phyloP scores from a whole-genome alignment of 2,329 filamentous ascomycete species.

The Colletotrichum sp. region DNA sequence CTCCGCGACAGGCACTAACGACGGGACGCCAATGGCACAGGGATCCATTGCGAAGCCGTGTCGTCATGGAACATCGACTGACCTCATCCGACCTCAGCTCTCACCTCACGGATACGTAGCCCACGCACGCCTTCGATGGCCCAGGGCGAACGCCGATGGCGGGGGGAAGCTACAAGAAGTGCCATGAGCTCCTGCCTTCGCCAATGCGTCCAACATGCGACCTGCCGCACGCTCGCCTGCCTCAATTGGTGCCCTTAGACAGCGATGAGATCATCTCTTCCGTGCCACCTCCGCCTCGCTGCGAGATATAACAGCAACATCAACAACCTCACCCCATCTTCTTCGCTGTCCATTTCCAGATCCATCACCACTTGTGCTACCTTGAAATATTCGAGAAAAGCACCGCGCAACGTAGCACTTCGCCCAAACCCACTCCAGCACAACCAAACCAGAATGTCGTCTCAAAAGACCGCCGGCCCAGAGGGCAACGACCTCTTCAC shows the following conservation, averaged over 20 bases:
- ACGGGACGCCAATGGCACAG: not conserved
- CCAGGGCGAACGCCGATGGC: not conserved
- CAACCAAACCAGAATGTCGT: constrained; percentile 7
- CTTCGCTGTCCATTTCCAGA: not conserved
- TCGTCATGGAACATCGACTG: constrained; percentile 19
- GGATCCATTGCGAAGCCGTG: not conserved
- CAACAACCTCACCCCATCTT: not conserved
- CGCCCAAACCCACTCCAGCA: not conserved
- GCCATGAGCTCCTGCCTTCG: not conserved
- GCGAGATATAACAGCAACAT: not conserved
- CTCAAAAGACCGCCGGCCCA: constrained; percentile 20
- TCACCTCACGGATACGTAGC: not conserved
- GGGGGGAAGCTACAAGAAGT: not conserved
- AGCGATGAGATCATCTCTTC: constrained; percentile 8
- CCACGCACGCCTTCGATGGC: not conserved
- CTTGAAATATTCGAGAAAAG: not conserved
- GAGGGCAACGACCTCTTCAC: constrained; percentile 35
- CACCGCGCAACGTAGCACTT: not conserved
- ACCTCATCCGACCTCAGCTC: constrained; percentile 8
- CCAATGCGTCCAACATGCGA: not conserved
- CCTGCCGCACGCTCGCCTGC: not conserved
- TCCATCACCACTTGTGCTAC: not conserved
- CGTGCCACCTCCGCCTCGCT: not conserved
- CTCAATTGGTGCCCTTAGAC: not conserved
- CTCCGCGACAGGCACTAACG: not conserved